Evolutionary conservation across 805 yeast species (phyloP).

Genomic region (Jamesozyma piceae): DNA sequence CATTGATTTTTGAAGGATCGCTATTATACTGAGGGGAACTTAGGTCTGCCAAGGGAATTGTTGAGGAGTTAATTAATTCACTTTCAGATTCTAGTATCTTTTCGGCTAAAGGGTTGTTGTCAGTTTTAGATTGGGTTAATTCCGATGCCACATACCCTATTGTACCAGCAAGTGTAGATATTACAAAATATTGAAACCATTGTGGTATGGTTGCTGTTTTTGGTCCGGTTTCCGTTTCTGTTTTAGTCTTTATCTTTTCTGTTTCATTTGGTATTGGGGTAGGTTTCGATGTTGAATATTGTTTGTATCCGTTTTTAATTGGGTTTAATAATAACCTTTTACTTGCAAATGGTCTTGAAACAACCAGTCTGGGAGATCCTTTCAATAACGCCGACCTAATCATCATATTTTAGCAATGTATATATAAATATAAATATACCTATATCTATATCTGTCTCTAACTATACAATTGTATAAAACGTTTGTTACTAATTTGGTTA

Average conservation of each 20-base stretch:
- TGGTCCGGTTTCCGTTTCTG: background rate
- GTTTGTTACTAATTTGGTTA: too few relatives aligned
- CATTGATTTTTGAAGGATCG: slow-evolving; percentile 32
- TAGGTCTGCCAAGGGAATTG: slow-evolving; percentile 14
- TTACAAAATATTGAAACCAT: slow-evolving; percentile 3
- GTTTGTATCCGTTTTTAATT: background rate
- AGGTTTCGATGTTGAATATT: background rate
- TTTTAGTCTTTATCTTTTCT: too few relatives aligned
- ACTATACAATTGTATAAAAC: too few relatives aligned
- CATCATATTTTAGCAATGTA: too few relatives aligned
- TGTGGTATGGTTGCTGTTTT: background rate
- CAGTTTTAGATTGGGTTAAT: background rate
- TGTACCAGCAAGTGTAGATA: slow-evolving; percentile 1
- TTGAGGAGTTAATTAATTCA: slow-evolving; percentile 7
- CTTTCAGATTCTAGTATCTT: background rate
- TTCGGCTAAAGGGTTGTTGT: background rate
- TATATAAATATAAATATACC: too few relatives aligned
- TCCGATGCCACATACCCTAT: slow-evolving; percentile 1
- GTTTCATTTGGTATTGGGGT: too few relatives aligned
- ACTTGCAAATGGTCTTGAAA: background rate
- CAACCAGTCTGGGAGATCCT: background rate
- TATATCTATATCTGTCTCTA: too few relatives aligned
- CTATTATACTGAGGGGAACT: slow-evolving; percentile 24
- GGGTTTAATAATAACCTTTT: background rate
- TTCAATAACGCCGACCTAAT: background rate